A percentile compares a stretch with the other conserved stretches of the same genome.
These are phyloP conservation scores for Annulohypoxylon moriforme DNA, from an alignment of 495 filamentous ascomycete species.

Conservation along the genomic window DNA sequence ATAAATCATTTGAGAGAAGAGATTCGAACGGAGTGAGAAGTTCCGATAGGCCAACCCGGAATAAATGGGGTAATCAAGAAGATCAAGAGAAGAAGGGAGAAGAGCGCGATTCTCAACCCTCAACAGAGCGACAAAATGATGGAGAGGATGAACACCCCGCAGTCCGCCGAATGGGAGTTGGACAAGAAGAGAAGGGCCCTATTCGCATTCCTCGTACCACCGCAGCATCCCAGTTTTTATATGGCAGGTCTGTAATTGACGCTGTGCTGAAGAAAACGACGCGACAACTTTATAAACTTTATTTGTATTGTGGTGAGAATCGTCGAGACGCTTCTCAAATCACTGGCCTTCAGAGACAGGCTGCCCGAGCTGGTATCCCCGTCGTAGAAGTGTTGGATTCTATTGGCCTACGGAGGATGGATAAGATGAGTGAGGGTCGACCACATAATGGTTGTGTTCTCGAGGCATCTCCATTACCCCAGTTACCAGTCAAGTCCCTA, in stretches of 20 bases:
- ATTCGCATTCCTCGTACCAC: slow-evolving; percentile 81
- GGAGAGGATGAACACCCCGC: neutral
- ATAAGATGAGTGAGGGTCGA: slow-evolving; percentile 83
- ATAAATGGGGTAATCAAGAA: neutral
- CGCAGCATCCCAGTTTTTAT: slow-evolving; percentile 90
- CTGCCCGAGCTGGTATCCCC: slow-evolving; percentile 64
- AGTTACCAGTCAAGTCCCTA: slow-evolving; percentile 73
- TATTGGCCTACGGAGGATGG: slow-evolving; percentile 71
- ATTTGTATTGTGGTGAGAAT: slow-evolving; percentile 72
- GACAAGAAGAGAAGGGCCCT: slow-evolving; percentile 48
- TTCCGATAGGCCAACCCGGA: neutral
- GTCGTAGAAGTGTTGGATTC: slow-evolving; percentile 60
- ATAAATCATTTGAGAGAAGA: neutral
- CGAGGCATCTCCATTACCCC: slow-evolving; percentile 85
- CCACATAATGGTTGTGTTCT: slow-evolving; percentile 93
- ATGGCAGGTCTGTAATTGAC: slow-evolving; percentile 82
- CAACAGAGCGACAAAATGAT: neutral
- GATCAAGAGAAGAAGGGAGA: neutral
- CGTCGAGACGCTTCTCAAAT: slow-evolving; percentile 55
- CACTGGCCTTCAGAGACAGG: slow-evolving; percentile 66
- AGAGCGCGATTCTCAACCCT: neutral
- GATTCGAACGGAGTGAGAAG: neutral
- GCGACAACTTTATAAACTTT: slow-evolving; percentile 85
- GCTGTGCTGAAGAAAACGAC: slow-evolving; percentile 76
- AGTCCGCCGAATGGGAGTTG: neutral